A percentile compares a stretch with the other conserved stretches of the same genome.
Evolutionary conservation across 2,329 filamentous ascomycete species (phyloP).

Genomic region (Didymella exigua): DNA sequence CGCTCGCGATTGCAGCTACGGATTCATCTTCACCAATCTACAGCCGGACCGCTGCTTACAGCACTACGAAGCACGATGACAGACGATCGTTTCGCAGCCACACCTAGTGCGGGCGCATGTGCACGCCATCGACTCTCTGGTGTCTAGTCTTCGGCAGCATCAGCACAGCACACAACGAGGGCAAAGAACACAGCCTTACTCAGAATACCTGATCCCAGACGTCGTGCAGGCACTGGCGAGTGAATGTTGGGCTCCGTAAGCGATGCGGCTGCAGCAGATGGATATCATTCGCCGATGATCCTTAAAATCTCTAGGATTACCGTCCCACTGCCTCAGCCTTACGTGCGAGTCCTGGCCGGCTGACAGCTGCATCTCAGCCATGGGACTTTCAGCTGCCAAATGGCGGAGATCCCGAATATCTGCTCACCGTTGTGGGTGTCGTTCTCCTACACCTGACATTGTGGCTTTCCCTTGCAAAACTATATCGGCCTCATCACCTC

Average conservation of each 20-base stretch:
- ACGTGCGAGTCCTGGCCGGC: conserved; percentile 18
- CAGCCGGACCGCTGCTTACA: conserved; percentile 1
- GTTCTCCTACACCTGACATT: neutral
- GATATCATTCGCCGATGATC: conserved; percentile 7
- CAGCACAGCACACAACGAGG: conserved; percentile 8
- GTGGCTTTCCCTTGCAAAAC: neutral
- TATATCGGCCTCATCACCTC: conserved; percentile 1
- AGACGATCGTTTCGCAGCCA: conserved; percentile 2
- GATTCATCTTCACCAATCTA: neutral
- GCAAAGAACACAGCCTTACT: conserved; percentile 4
- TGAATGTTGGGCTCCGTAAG: conserved; percentile 2
- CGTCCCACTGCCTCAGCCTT: conserved; percentile 21
- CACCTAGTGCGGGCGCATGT: conserved; percentile 5
- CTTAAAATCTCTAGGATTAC: conserved; percentile 6
- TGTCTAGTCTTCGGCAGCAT: conserved; percentile 5
- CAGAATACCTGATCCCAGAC: neutral
- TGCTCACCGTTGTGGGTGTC: conserved; percentile 8
- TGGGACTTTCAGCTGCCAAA: conserved; percentile 21
- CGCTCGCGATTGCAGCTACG: neutral
- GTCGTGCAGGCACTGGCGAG: neutral
- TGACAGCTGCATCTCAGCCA: conserved; percentile 26
- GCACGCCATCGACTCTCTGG: neutral
- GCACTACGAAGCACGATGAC: neutral
- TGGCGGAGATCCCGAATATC: conserved; percentile 1
- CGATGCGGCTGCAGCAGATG: conserved; percentile 13